phyloP scores from a whole-genome alignment of 805 yeast genomes.

The Sungouiella thailandica region DNA sequence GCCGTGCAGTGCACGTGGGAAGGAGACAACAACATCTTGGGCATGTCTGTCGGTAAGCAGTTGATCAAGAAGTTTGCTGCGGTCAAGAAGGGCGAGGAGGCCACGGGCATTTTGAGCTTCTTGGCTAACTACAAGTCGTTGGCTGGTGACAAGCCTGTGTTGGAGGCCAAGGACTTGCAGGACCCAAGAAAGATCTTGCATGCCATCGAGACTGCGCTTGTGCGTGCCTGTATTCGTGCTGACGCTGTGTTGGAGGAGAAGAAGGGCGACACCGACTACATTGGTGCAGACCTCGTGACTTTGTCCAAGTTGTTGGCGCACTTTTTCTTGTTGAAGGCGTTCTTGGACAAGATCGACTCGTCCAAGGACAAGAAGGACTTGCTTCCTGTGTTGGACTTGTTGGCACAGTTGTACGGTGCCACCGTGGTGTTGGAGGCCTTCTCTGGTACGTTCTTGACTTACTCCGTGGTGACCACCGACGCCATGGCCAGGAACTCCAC shows the following conservation, averaged over 20 bases:
- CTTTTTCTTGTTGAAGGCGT: slow-evolving; percentile 41
- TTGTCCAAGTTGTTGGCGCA: slow-evolving; percentile 50
- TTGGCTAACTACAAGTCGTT: slow-evolving; percentile 26
- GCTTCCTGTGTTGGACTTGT: slow-evolving; percentile 43
- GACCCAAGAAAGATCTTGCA: slow-evolving; percentile 18
- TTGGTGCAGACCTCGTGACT: slow-evolving; percentile 41
- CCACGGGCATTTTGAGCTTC: slow-evolving; percentile 45
- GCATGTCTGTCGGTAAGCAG: slow-evolving; percentile 80
- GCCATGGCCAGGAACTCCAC: slow-evolving; percentile 44
- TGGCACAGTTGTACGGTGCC: slow-evolving; percentile 60
- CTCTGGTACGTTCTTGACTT: slow-evolving; percentile 67
- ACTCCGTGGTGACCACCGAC: slow-evolving; percentile 48
- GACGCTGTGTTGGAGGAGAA: slow-evolving; percentile 26
- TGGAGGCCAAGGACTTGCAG: slow-evolving; percentile 20
- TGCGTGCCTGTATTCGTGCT: slow-evolving; percentile 32
- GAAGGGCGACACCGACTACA: slow-evolving; percentile 40
- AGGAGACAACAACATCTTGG: slow-evolving; percentile 88
- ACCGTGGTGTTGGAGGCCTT: slow-evolving; percentile 57
- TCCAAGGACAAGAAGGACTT: slow-evolving; percentile 34
- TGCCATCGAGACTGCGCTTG: slow-evolving; percentile 32
- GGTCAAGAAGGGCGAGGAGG: slow-evolving; percentile 37
- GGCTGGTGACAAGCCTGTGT: slow-evolving; percentile 25
- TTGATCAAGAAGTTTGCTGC: slow-evolving; percentile 47
- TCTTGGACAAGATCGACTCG: slow-evolving; percentile 32
- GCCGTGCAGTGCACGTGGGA: slow-evolving; percentile 99